Conservation (phyloP, 768 basidiomycete genomes). For the Lactifluus rugatus region DNA sequence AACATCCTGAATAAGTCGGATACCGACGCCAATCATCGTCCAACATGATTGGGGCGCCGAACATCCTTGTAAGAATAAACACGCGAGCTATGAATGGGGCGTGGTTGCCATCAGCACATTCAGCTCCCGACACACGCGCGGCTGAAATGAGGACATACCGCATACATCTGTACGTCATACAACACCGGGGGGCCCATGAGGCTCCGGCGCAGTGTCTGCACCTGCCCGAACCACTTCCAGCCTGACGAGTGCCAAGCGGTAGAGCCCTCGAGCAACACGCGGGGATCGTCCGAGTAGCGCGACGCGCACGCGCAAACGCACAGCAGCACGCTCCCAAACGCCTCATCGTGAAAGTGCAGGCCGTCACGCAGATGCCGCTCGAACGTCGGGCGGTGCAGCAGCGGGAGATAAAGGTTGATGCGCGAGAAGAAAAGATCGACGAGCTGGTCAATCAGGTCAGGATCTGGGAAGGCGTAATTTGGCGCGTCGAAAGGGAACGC, state of each 20-base stretch:
- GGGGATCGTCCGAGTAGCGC: constrained; percentile 42
- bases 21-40: constrained; percentile 50
- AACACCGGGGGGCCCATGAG: constrained; percentile 48
- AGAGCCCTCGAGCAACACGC: constrained; percentile 30
- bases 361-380: constrained; percentile 29
- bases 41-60: constrained; percentile 45
- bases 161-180: constrained; percentile 63
- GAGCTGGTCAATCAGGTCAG: constrained; percentile 32
- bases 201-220: constrained; percentile 49
- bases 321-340: constrained; percentile 39
- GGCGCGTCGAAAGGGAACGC: background rate
- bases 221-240: constrained; percentile 47
- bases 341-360: constrained; percentile 32
- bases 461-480: constrained; percentile 24
- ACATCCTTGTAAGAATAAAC: constrained; percentile 33
- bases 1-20: constrained; percentile 66
- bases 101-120: constrained; percentile 19
- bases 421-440: constrained; percentile 41
- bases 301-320: constrained; percentile 43
- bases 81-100: constrained; percentile 27
- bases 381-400: constrained; percentile 42
- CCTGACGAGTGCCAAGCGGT: constrained; percentile 28
- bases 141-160: constrained; percentile 33
- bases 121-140: constrained; percentile 20
- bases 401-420: constrained; percentile 34